Base-by-base conservation (phyloP, 768 basidiomycete genomes). In the Multifurca ochricompacta region DNA sequence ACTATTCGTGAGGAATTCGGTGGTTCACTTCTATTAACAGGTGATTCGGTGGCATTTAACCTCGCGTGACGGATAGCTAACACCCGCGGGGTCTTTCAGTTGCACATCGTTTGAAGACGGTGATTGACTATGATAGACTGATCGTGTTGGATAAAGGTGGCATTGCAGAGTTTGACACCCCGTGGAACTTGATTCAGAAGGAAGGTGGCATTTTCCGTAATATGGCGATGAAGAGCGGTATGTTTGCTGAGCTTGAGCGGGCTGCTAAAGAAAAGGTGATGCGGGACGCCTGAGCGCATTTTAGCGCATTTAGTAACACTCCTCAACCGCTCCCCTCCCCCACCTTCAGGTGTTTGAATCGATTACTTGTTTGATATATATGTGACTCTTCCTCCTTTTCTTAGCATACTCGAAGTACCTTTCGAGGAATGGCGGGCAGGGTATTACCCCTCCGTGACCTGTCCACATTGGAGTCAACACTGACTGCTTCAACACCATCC, bases 1-100 rank as follows among this genome's bases (percentile, higher is more conserved):
- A 86, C 91, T 1, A 93, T 96, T 43, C 74, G 91, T 6, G 83
- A 87, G 60, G 89, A 95, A 63, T 95, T 95, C 65, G 79, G 74
- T 6, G 76, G 81, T 39, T 86, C 83, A 7, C 70, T 91, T 37
- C 67, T 92, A 27, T 66, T 93, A 44, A 90, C 87, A 4, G 78
- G 86, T 85, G 60, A 52, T 39, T 56, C 9, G 79, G n/a, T 70
- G 4, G 6, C n/a, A 14, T 66, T 65, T 11, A 18, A 65, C 32
- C 48, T 66, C 34, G 30, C 19, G 14, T 25, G 5, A 13, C 14
- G 21, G 36, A 39, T 14, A 37, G 10, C 56, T 25, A 35, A 10
- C 46, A 21, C 21, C n/a, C 42, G 7, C 25, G 64, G 57, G 46
- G 58, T 57, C 64, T 44, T 63, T 53, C 51, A 78, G 82, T 90